phyloP scores from a whole-genome alignment of 768 basidiomycete species.

The Lactarius akahatsu region DNA sequence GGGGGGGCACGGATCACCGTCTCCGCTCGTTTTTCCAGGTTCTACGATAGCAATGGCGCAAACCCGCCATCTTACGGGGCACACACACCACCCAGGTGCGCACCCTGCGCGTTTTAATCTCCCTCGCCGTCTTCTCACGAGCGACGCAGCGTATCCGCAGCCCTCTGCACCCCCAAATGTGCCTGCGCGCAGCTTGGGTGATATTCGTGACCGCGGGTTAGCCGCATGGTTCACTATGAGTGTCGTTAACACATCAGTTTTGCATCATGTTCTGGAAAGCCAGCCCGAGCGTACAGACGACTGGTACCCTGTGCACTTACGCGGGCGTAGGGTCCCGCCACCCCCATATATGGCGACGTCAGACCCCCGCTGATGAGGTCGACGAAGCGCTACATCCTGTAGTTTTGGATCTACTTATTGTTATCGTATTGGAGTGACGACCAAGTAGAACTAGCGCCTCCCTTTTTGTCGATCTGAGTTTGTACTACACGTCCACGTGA shows the following conservation, averaged over 20 bases:
- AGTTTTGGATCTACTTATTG: conserved; percentile 21
- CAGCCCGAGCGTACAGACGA: conserved; percentile 17
- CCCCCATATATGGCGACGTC: conserved; percentile 10
- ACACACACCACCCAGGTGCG: conserved; percentile 28
- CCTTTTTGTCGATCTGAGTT: conserved; percentile 27
- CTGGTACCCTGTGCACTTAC: conserved; percentile 20
- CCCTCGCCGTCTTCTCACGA: conserved; percentile 9
- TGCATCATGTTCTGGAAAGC: conserved; percentile 19
- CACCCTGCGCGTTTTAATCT: not conserved
- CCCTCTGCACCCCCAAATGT: conserved; percentile 23
- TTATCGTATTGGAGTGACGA: conserved; percentile 13
- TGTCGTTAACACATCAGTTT: conserved; percentile 24
- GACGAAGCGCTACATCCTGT: conserved; percentile 14
- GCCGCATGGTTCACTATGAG: conserved; percentile 28
- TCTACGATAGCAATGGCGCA: not conserved
- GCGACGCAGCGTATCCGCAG: conserved; percentile 23
- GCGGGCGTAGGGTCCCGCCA: conserved; percentile 13
- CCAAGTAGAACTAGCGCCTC: conserved; percentile 19
- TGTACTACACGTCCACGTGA: conserved; percentile 19
- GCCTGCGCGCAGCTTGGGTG: conserved; percentile 26
- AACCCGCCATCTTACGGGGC: conserved; percentile 5
- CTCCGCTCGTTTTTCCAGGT: not conserved
- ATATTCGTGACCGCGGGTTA: conserved; percentile 21
- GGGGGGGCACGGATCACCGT: not conserved
- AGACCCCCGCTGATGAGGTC: conserved; percentile 6